Evolutionary conservation across 306 rosid genomes (phyloP).

Genomic region (Lathyrus aphaca): DNA sequence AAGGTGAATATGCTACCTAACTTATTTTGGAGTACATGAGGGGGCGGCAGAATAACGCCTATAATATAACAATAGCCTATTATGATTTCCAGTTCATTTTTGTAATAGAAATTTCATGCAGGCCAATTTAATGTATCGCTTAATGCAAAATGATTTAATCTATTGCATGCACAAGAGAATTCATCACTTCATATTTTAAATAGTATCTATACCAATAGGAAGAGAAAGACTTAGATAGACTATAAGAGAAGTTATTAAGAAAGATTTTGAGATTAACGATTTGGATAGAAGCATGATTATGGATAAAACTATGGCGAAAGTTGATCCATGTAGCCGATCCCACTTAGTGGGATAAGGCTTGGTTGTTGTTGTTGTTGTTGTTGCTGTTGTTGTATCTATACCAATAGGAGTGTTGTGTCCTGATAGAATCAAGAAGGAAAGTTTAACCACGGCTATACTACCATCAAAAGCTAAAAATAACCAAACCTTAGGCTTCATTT

Average conservation of each 20-base stretch:
- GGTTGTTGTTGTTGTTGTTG: too few relatives aligned
- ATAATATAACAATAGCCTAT: conserved; percentile 1
- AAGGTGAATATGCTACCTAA: conserved; percentile 33
- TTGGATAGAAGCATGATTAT: too few relatives aligned
- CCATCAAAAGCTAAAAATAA: conserved; percentile 36
- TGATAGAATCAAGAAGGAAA: conserved; percentile 26
- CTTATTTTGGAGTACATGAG: background rate
- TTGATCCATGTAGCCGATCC: too few relatives aligned
- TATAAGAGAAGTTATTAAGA: too few relatives aligned
- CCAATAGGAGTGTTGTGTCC: background rate
- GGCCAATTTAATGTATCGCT: background rate
- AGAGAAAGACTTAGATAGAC: too few relatives aligned
- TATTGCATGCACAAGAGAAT: background rate
- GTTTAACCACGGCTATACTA: background rate
- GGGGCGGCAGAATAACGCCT: background rate
- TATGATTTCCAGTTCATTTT: conserved; percentile 34
- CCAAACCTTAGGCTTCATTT: conserved; percentile 89
- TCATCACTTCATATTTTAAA: conserved; percentile 23
- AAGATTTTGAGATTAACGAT: too few relatives aligned
- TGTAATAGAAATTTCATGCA: background rate
- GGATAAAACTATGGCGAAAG: too few relatives aligned
- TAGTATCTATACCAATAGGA: background rate
- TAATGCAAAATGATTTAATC: too few relatives aligned
- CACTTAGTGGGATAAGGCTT: too few relatives aligned
- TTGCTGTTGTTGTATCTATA: background rate